Conservation (phyloP, 2,329 filamentous ascomycete species). For the Didymella glomerata region DNA sequence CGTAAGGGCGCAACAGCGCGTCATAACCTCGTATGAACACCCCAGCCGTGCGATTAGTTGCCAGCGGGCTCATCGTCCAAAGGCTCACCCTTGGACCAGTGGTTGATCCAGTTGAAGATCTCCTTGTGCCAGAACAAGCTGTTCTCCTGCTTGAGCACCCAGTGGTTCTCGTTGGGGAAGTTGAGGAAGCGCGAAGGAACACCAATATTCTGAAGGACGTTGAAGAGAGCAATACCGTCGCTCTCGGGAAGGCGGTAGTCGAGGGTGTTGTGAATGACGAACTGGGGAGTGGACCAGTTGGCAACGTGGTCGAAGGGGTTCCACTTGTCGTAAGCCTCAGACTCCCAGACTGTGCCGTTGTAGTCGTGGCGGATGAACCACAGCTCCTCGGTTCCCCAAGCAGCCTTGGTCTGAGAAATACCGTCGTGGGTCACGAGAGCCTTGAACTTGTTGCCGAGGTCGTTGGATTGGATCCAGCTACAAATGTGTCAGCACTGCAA, state of each 20-base stretch:
- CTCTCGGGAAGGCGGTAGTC: constrained; percentile 89
- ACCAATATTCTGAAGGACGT: constrained; percentile 78
- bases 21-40: constrained; percentile 2
- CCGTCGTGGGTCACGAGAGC: constrained; percentile 90
- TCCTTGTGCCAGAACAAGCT: constrained; percentile 85
- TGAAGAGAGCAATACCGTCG: constrained; percentile 85
- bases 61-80: constrained; percentile 44
- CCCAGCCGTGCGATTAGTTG: constrained; percentile 29
- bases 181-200: constrained; percentile 80
- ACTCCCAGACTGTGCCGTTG: constrained; percentile 47
- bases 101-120: constrained; percentile 53
- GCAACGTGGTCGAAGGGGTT: constrained; percentile 65
- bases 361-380: constrained; percentile 61
- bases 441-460: constrained; percentile 83
- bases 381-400: constrained; percentile 59
- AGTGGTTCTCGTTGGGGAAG: constrained; percentile 81
- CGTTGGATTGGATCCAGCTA: constrained; percentile 84
- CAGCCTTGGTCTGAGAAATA: constrained; percentile 68
- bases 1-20: constrained; percentile 7
- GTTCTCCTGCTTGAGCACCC: constrained; percentile 91
- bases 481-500: too few relatives aligned
- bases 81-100: constrained; percentile 44
- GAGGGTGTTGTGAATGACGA: constrained; percentile 88
- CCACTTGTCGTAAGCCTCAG: constrained; percentile 61
- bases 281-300: constrained; percentile 85